Percentiles rank a stretch among this genome's conserved stretches.
phyloP scores from a whole-genome alignment of 306 rosid species.

The Hippophae rhamnoides region DNA sequence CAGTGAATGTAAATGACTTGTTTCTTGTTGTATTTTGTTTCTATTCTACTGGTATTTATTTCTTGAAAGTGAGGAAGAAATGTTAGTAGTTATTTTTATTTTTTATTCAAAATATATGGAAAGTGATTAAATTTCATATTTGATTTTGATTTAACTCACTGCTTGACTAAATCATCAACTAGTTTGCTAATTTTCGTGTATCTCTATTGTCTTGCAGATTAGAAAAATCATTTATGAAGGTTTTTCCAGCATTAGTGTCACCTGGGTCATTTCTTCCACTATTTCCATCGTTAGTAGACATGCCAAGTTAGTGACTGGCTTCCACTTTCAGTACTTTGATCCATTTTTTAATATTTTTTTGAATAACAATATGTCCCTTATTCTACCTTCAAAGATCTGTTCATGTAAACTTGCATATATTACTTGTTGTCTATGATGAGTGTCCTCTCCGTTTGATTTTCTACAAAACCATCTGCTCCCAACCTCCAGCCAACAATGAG shows the following conservation, averaged over 20 bases:
- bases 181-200: neutral
- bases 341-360: neutral
- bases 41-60: no score
- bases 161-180: no score
- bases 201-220: conserved; percentile 41
- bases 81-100: no score
- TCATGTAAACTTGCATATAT: neutral
- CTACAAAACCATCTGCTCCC: neutral
- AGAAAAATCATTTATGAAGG: conserved; percentile 55
- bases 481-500: no score
- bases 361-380: neutral
- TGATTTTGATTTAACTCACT: neutral
- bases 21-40: no score
- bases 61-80: no score
- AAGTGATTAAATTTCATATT: neutral
- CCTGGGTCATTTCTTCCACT: conserved; percentile 88
- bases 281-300: conserved; percentile 64
- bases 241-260: conserved; percentile 72
- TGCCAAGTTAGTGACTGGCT: conserved; percentile 69
- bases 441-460: neutral
- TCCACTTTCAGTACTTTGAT: neutral
- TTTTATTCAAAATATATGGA: no score
- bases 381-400: neutral
- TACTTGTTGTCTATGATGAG: neutral
- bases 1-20: no score